These are phyloP conservation scores for Botrytis byssoidea DNA, from an alignment of 2,329 filamentous ascomycete genomes.

Conservation along the genomic window DNA sequence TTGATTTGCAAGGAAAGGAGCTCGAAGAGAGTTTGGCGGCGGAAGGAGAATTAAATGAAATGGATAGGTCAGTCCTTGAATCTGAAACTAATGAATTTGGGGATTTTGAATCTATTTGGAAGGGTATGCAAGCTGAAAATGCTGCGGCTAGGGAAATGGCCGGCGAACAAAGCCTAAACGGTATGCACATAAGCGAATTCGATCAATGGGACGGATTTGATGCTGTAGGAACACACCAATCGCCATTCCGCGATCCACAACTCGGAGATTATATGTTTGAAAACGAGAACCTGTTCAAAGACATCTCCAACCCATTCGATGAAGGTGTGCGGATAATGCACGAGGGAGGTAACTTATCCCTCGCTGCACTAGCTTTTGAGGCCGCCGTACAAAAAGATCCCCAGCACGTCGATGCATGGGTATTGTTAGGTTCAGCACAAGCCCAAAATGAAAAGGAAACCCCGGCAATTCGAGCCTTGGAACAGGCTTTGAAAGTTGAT, in stretches of 20 bases:
- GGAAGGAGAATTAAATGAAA: conserved; percentile 72
- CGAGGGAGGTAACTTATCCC: conserved; percentile 87
- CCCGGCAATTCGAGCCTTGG: conserved; percentile 88
- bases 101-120: conserved; percentile 89
- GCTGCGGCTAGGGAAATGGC: conserved; percentile 68
- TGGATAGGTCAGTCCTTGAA: conserved; percentile 78
- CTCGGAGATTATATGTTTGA: conserved; percentile 94
- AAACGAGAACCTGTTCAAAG: conserved; percentile 84
- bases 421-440: conserved; percentile 84
- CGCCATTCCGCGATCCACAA: conserved; percentile 67
- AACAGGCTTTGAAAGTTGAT: conserved; percentile 86
- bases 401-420: conserved; percentile 88
- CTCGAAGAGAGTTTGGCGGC: conserved; percentile 43
- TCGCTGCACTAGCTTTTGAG: conserved; percentile 93
- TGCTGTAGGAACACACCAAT: conserved; percentile 62
- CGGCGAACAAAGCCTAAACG: conserved; percentile 55
- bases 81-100: conserved; percentile 75
- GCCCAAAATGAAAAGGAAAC: conserved; percentile 99
- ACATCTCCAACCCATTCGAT: conserved; percentile 80
- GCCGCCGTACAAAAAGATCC: conserved; percentile 89
- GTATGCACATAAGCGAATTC: conserved; percentile 67
- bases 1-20: conserved; percentile 63
- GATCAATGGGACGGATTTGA: conserved; percentile 80
- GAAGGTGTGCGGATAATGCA: conserved; percentile 92
- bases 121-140: conserved; percentile 75